phyloP scores from a whole-genome alignment of 2,329 filamentous ascomycete species.

The Monosporascus sp. region DNA sequence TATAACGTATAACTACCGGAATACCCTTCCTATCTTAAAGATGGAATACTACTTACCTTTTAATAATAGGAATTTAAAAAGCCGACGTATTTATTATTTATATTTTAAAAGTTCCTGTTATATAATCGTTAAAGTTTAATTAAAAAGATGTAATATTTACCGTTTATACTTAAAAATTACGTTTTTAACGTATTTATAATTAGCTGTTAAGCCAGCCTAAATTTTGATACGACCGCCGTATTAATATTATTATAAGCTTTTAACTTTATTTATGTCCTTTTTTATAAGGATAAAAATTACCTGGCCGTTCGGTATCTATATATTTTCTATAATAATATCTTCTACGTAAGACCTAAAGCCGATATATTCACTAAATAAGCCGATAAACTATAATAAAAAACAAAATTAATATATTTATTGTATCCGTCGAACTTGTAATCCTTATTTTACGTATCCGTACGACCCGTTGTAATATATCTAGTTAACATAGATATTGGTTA shows the following conservation, averaged over 20 bases:
- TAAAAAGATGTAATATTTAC: background rate
- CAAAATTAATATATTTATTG: too few relatives aligned
- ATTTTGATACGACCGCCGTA: constrained; percentile 56
- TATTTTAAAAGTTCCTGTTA: constrained; percentile 50
- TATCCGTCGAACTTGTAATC: too few relatives aligned
- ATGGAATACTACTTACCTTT: constrained; percentile 41
- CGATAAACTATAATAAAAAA: too few relatives aligned
- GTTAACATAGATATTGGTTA: too few relatives aligned
- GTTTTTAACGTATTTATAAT: constrained; percentile 57
- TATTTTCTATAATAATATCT: constrained; percentile 54
- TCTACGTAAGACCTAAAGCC: constrained; percentile 50
- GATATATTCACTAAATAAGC: constrained; percentile 52
- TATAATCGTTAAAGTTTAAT: background rate
- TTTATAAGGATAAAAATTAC: too few relatives aligned
- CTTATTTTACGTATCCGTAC: too few relatives aligned
- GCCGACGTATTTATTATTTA: too few relatives aligned
- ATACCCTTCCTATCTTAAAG: too few relatives aligned
- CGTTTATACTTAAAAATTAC: constrained; percentile 43
- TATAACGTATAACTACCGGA: background rate
- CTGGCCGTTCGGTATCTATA: constrained; percentile 48
- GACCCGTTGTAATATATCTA: too few relatives aligned
- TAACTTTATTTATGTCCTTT: too few relatives aligned
- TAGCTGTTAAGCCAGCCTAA: constrained; percentile 53
- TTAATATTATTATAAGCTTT: too few relatives aligned
- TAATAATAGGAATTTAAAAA: constrained; percentile 61